Conservation (phyloP, 768 basidiomycete genomes). For the Leccinum arenicola region DNA sequence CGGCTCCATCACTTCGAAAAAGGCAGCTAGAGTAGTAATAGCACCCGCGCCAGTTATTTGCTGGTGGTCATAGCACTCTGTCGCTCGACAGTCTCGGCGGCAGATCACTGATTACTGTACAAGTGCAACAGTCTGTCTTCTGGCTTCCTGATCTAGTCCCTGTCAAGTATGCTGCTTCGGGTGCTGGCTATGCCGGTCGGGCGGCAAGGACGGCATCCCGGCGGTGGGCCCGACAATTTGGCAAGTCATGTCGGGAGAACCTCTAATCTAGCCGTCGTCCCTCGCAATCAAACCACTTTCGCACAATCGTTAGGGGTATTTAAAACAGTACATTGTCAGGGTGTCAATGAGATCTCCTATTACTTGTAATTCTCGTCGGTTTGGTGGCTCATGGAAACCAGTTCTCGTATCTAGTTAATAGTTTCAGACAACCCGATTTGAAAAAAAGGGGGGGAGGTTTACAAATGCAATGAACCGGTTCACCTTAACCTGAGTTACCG, state of each 20-base stretch:
- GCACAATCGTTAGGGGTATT: not conserved
- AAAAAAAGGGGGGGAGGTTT: not conserved
- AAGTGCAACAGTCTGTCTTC: not conserved
- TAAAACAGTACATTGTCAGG: not conserved
- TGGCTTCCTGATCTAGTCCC: not conserved
- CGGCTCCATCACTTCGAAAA: constrained; percentile 12
- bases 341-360: not conserved
- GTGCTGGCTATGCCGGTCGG: not conserved
- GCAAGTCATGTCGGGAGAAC: not conserved
- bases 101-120: not conserved
- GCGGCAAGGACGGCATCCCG: not conserved
- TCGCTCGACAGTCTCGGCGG: not conserved
- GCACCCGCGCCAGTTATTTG: not conserved
- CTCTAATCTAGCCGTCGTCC: not conserved
- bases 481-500: constrained; percentile 1
- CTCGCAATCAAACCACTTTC: constrained; percentile 10
- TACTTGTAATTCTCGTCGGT: not conserved
- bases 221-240: not conserved
- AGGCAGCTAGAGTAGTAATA: constrained; percentile 1
- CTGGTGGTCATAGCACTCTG: not conserved
- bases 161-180: not conserved
- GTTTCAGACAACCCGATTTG: constrained; percentile 1
- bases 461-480: constrained; percentile 4
- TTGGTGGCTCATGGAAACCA: constrained; percentile 19
- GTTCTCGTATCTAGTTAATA: not conserved